A percentile compares a stretch with the other conserved stretches of the same genome.
Evolutionary conservation across 371 early-diverging fungal genomes (phyloP).

Genomic region (Smittium culicis): DNA sequence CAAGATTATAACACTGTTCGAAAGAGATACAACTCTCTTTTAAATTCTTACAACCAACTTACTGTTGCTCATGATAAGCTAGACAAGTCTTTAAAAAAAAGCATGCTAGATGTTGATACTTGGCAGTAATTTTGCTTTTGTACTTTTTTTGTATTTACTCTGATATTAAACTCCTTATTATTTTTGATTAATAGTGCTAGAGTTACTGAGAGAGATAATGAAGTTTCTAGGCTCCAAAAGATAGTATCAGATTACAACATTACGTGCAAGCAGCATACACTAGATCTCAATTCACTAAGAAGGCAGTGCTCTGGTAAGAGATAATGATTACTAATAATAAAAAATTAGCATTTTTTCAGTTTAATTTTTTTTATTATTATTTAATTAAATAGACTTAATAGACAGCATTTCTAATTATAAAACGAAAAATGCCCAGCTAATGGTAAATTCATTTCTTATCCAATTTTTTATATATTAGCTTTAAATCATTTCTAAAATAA

Average conservation of each 20-base stretch:
- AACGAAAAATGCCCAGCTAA: not conserved
- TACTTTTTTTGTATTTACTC: too few relatives aligned
- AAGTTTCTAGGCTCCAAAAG: constrained; percentile 7
- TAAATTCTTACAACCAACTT: constrained; percentile 7
- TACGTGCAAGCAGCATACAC: not conserved
- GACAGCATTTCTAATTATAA: not conserved
- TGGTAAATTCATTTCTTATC: not conserved
- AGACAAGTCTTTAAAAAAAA: constrained; percentile 4
- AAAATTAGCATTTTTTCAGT: not conserved
- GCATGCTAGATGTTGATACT: constrained; percentile 4
- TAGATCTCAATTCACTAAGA: constrained; percentile 1
- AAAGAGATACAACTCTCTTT: not conserved
- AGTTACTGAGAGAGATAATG: constrained; percentile 7
- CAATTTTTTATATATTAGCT: not conserved
- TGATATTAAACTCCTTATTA: too few relatives aligned
- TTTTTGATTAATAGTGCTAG: too few relatives aligned
- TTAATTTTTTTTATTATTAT: not conserved
- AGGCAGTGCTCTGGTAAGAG: not conserved
- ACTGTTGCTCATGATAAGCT: constrained; percentile 1
- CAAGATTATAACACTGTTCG: not conserved
- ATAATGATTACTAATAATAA: too few relatives aligned
- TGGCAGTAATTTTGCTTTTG: too few relatives aligned
- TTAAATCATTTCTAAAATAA: not conserved
- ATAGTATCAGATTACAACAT: constrained; percentile 1
- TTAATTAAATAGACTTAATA: not conserved